Evolutionary conservation across 106 monocot genomes (phyloP).

Genomic region (Chionographis japonica): DNA sequence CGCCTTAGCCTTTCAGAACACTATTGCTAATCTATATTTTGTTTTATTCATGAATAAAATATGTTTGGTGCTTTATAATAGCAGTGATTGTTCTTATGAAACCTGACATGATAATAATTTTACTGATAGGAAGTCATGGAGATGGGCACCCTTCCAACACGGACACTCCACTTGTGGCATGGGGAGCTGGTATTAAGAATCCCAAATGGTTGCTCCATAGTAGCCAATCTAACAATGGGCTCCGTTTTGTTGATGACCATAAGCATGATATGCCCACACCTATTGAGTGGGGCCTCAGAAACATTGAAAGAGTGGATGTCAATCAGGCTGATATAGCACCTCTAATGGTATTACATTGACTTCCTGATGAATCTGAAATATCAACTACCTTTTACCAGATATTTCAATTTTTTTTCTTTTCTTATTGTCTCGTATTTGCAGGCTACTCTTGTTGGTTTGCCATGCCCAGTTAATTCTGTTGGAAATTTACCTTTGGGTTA

Average conservation of each 20-base stretch:
- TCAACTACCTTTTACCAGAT: neutral
- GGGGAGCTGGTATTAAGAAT: slow-evolving; percentile 80
- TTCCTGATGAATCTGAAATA: neutral
- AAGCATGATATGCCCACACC: slow-evolving; percentile 77
- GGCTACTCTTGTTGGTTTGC: slow-evolving; percentile 89
- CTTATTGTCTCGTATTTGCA: slow-evolving; percentile 19
- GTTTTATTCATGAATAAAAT: no score
- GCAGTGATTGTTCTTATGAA: neutral
- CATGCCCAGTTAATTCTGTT: slow-evolving; percentile 93
- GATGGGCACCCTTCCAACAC: slow-evolving; percentile 95
- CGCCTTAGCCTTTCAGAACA: no score
- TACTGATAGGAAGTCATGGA: slow-evolving; percentile 83
- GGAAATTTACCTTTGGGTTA: slow-evolving; percentile 68
- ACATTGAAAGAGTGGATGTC: slow-evolving; percentile 77
- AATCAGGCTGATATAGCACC: slow-evolving; percentile 97
- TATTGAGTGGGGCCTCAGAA: slow-evolving; percentile 52
- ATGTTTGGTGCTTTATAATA: no score
- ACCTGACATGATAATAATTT: slow-evolving; percentile 19
- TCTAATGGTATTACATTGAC: slow-evolving; percentile 54
- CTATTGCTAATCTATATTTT: no score
- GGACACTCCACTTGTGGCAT: slow-evolving; percentile 85
- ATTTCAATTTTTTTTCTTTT: slow-evolving; percentile 5
- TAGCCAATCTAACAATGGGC: slow-evolving; percentile 44
- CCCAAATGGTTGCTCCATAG: slow-evolving; percentile 38
- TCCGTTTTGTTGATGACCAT: slow-evolving; percentile 79